These are phyloP conservation scores for Seiridium unicorne DNA, from an alignment of 2,329 filamentous ascomycete genomes.

Conservation along the genomic window DNA sequence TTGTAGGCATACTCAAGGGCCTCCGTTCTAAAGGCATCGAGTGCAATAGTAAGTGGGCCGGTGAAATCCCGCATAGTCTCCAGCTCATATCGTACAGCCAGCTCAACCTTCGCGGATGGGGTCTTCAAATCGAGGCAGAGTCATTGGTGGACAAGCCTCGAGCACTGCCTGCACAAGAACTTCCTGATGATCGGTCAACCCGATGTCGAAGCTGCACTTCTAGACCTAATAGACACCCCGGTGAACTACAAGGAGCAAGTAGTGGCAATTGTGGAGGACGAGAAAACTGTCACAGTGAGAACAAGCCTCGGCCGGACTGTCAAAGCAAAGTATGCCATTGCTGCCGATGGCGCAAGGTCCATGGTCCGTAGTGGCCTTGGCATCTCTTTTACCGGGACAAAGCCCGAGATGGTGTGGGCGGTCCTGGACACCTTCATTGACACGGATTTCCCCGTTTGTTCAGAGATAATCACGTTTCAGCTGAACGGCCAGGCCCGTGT, in stretches of 20 bases:
- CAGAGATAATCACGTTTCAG: conserved; percentile 48
- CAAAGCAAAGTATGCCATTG: conserved; percentile 41
- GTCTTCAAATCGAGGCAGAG: conserved; percentile 46
- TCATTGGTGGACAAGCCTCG: conserved; percentile 45
- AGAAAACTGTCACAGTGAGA: conserved; percentile 19
- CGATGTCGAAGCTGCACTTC: conserved; percentile 39
- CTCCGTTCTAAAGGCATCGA: conserved; percentile 41
- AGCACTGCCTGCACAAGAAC: conserved; percentile 43
- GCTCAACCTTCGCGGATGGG: conserved; percentile 44
- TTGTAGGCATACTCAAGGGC: conserved; percentile 40
- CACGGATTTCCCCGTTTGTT: conserved; percentile 43
- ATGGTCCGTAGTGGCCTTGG: conserved; percentile 38
- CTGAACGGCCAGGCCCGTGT: conserved; percentile 42
- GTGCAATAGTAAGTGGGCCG: conserved; percentile 41
- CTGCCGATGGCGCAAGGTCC: conserved; percentile 52
- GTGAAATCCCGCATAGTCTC: not conserved
- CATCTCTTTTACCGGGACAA: conserved; percentile 42
- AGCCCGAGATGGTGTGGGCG: conserved; percentile 49
- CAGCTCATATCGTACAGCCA: conserved; percentile 30
- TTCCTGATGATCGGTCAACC: conserved; percentile 51
- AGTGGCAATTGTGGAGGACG: conserved; percentile 24
- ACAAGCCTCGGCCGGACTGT: conserved; percentile 31
- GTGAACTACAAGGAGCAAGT: conserved; percentile 39
- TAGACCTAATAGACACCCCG: conserved; percentile 26
- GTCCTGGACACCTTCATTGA: conserved; percentile 48